Evolutionary conservation across 345 rosid genomes (phyloP).

Genomic region (Pugionium dolabratum): DNA sequence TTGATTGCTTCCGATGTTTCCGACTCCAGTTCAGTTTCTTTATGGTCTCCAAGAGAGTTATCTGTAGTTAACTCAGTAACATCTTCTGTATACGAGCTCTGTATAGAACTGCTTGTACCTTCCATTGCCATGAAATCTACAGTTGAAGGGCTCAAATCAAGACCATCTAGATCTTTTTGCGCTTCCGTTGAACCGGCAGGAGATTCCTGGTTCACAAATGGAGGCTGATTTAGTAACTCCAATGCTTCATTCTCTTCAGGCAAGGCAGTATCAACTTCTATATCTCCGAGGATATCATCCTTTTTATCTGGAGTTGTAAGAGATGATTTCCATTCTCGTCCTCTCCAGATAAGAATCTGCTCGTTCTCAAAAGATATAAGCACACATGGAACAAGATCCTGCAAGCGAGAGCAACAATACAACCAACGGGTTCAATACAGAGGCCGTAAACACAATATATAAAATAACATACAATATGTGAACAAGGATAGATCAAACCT

Average conservation of each 20-base stretch:
- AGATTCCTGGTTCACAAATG: slow-evolving; percentile 24
- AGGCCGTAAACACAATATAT: slow-evolving; percentile 1
- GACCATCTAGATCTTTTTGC: slow-evolving; percentile 25
- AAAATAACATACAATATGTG: slow-evolving; percentile 1
- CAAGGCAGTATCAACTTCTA: slow-evolving; percentile 32
- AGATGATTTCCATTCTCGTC: slow-evolving; percentile 69
- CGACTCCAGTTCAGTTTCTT: slow-evolving; percentile 24
- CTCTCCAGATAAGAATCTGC: slow-evolving; percentile 86
- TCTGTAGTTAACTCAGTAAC: slow-evolving; percentile 21
- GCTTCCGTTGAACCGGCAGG: slow-evolving; percentile 29
- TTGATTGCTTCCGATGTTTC: slow-evolving; percentile 37
- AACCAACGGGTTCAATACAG: slow-evolving; percentile 3
- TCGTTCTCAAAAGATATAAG: slow-evolving; percentile 77
- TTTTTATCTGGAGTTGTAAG: slow-evolving; percentile 41
- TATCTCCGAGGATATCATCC: slow-evolving; percentile 34
- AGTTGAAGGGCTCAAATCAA: slow-evolving; percentile 21
- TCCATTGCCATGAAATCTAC: slow-evolving; percentile 8
- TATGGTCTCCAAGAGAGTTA: slow-evolving; percentile 6
- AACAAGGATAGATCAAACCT: slow-evolving; percentile 46
- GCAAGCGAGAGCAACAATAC: slow-evolving; percentile 28
- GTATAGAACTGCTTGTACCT: slow-evolving; percentile 15
- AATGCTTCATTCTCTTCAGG: slow-evolving; percentile 40
- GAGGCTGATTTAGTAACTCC: slow-evolving; percentile 23
- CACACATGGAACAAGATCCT: slow-evolving; percentile 91
- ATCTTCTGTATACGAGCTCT: slow-evolving; percentile 9